Percentiles rank a stretch among this genome's conserved stretches.
These are phyloP conservation scores for Starmerella apis DNA, from an alignment of 805 yeast species.

Conservation along the genomic window DNA sequence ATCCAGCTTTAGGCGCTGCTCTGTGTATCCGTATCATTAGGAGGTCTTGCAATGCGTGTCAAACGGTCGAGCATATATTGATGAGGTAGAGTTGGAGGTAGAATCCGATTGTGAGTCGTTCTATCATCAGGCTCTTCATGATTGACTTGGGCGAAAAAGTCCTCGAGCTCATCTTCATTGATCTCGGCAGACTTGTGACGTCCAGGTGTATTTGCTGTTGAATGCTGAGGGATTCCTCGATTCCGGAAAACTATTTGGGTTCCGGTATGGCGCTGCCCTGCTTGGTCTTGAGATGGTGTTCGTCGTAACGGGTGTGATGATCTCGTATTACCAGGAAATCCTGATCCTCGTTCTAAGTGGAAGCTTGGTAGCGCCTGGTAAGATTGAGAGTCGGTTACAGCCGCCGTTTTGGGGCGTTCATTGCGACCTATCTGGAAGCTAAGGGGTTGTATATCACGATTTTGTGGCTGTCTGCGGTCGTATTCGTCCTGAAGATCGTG, in stretches of 20 bases:
- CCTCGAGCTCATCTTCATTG: background rate
- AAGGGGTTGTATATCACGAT: background rate
- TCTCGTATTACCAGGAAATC: background rate
- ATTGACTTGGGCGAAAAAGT: background rate
- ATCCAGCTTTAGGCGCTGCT: background rate
- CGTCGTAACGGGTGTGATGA: background rate
- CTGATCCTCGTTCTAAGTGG: background rate
- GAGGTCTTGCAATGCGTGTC: background rate
- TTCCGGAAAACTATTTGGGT: background rate
- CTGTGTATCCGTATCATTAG: background rate
- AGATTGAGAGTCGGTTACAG: no score
- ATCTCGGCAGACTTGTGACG: background rate
- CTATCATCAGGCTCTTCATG: background rate
- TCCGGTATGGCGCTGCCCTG: background rate
- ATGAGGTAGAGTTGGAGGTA: background rate
- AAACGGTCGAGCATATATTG: background rate
- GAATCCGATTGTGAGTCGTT: background rate
- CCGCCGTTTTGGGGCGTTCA: no score
- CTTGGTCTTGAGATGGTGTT: background rate
- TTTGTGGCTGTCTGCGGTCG: background rate
- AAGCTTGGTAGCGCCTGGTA: constrained; percentile 1
- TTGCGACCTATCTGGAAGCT: background rate
- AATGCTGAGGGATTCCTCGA: background rate
- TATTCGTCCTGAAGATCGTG: background rate
- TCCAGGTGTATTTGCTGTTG: background rate